Evolutionary conservation across 768 basidiomycete species (phyloP), one percentile per base, ranked within the genome.

Genomic region (Saitozyma podzolica): DNA sequence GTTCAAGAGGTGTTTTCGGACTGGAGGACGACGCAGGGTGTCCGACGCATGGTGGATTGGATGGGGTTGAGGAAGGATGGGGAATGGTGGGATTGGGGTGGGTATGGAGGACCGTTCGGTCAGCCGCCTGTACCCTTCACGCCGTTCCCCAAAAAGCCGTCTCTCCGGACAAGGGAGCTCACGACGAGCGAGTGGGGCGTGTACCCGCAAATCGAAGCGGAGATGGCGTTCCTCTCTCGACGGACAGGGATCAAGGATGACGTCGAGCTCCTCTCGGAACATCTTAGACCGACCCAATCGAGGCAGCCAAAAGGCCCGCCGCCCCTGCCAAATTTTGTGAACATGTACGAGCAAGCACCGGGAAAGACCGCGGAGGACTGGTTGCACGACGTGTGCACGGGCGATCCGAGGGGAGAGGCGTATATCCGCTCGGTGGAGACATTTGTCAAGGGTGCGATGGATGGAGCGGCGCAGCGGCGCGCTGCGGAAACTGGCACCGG

Each of bases 371-470:
- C 59, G 53, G 59, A 54, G 39, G 64, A 67, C 29, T 72, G 65
- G 58, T n/a, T 74, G 37, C 61, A 72, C 53, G 71, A 68, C 17
- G 58, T 78, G 51, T 58, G 48, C 39, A 67, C 64, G n/a, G 77
- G 68, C 19, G 74, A 72, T 60, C 50, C 63, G 1, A 54, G 41
- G 9, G 72, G 73, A 16, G 78, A 77, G 54, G 78, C 76, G 19
- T 79, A 79, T 60, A 42, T 70, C 8, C 50, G 59, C 7, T 72
- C 69, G 58, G 62, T 79, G 37, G 55, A 67, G 14, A 47, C 45
- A 6, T 79, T 79, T 56, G 62, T 79, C 2, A 47, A 64, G 9
- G 76, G 78, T 8, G 78, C 78, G 8, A 67, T 73, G 58, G 63
- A 47, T 50, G 50, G 65, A n/a, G 14, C 40, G 19, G 9, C 51